Conservation (phyloP, 2,329 filamentous ascomycete species). For the Penicillium sp. region DNA sequence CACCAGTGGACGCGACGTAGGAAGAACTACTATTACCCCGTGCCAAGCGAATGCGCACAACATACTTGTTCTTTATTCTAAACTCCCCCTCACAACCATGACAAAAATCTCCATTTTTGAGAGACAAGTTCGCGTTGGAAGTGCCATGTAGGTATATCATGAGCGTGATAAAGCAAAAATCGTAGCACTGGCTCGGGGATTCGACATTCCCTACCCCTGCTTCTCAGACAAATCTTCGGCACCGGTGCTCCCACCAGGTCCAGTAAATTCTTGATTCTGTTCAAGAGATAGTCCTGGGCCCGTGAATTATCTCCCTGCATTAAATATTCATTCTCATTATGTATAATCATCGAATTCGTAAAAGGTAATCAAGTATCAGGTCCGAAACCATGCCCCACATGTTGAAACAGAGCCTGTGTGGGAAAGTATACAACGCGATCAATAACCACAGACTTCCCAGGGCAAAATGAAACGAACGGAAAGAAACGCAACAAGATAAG, state of each 20-base stretch:
- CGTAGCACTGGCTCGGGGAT: background rate
- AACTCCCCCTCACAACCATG: background rate
- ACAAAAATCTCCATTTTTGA: background rate
- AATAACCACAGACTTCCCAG: too few species aligned
- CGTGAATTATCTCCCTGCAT: background rate
- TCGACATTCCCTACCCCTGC: background rate
- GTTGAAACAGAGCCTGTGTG: background rate
- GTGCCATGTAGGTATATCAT: background rate
- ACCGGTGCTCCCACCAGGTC: background rate
- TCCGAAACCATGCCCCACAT: background rate
- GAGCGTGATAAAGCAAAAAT: background rate
- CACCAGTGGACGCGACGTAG: background rate
- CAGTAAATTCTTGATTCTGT: background rate
- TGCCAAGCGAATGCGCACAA: background rate
- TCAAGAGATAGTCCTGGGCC: background rate
- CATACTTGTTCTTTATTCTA: background rate
- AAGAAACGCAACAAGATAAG: background rate
- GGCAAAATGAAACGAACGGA: background rate
- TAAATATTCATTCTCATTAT: background rate
- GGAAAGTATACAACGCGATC: background rate
- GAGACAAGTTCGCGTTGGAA: background rate
- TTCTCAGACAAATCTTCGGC: background rate
- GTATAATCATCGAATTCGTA: background rate
- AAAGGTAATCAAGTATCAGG: background rate
- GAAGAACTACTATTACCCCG: background rate